Base-by-base conservation (phyloP, 768 basidiomycete genomes). In the Pisolithus albus region DNA sequence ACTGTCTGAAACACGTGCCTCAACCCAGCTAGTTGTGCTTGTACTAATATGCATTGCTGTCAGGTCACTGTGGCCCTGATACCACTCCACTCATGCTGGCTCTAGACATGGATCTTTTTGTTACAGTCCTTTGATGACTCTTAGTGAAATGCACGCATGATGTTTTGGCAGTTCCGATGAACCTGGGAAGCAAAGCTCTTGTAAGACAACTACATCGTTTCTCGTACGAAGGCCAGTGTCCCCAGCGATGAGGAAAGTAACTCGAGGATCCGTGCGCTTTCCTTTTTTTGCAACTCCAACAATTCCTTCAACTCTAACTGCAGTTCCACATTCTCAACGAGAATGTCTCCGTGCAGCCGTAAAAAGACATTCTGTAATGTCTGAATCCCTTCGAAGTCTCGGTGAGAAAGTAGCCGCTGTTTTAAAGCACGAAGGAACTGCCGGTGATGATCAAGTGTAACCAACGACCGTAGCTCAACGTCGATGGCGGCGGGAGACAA, bases 341-440 rank as follows among this genome's bases (percentile, higher is more conserved):
- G 70, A 0, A 84, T 72, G 50, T 98, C 93, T 4, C 85, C 86
- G 63, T 98, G 94, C 47, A 88, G 76, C 16, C 81, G 81, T 39
- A 98, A 70, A 66, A 96, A 92, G 2, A 95, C 86, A 56, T 76
- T 83, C 59, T 92, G 77, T 62, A 94, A 75, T 1, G 93, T 80
- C 66, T 98, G 92, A 4, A 95, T 88, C 11, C 92, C 93, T 67
- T 99, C 96, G 61, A 96, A 98, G 70, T 99, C 96, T 45, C 81
- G 80, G 57, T 84, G 89, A 7, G 88, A 88, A 32, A 66, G 70
- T 24, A 98, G 75, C 4, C 95, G 83, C 50, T 71, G 79, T 10
- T 75, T 79, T 23, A 98, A 74, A 0, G 92, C 87, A 52, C 75
- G 71, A 43, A 96, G 70, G 72, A 98, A 97, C 18, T 75, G 64